Conservation (phyloP, 805 yeast genomes). For the Spathaspora girioi region DNA sequence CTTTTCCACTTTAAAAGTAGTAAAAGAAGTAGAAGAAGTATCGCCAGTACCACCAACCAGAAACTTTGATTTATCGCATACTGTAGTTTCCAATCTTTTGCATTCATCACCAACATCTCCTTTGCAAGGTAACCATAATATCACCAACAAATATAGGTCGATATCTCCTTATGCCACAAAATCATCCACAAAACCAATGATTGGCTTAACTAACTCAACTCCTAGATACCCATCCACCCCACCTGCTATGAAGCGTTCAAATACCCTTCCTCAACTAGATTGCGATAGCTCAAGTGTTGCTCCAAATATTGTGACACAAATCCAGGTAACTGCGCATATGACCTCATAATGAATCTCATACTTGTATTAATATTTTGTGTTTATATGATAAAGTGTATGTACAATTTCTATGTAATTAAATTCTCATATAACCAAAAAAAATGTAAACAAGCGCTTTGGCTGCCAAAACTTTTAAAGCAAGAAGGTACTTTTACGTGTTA, state of each 20-base stretch:
- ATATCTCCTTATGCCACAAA: slow-evolving; percentile 13
- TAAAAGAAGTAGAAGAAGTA: slow-evolving; percentile 2
- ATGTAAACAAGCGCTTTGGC: neutral
- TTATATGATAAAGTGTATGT: neutral
- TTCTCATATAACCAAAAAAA: neutral
- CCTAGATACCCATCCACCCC: slow-evolving; percentile 16
- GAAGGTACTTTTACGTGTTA: neutral
- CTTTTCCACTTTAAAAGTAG: slow-evolving; percentile 6
- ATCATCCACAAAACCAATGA: slow-evolving; percentile 9
- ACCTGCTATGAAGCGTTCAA: slow-evolving; percentile 23
- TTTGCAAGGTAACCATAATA: slow-evolving; percentile 15
- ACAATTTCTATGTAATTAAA: too few species aligned
- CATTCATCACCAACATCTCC: slow-evolving; percentile 16
- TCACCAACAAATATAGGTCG: slow-evolving; percentile 12
- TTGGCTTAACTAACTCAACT: slow-evolving; percentile 13
- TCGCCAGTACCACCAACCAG: slow-evolving; percentile 5
- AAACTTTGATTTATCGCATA: slow-evolving; percentile 18
- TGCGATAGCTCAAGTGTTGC: slow-evolving; percentile 26
- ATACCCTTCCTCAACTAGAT: slow-evolving; percentile 29
- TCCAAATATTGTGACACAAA: slow-evolving; percentile 37
- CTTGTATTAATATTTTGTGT: neutral
- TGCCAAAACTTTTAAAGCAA: neutral
- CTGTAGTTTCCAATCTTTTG: slow-evolving; percentile 10
- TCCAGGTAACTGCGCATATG: slow-evolving; percentile 41
- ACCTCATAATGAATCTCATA: slow-evolving; percentile 18